A percentile compares a stretch with the other conserved stretches of the same genome.
Conservation (phyloP, 1,284 basidiomycete genomes). For the Heterobasidion occidentale region DNA sequence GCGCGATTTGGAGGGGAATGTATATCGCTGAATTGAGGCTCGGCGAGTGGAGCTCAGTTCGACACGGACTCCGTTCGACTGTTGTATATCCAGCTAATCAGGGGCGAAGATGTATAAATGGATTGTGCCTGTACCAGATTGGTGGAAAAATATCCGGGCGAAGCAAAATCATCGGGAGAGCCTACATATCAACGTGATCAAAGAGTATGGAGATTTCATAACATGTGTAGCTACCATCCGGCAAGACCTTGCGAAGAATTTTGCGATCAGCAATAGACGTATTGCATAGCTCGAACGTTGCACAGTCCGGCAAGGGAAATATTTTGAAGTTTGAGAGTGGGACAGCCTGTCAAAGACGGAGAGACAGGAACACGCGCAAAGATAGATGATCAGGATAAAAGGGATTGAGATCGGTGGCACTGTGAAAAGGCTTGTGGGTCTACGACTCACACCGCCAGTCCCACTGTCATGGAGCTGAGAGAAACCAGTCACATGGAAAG, state of each 20-base stretch:
- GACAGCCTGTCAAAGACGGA: constrained; percentile 28
- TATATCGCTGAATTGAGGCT: constrained; percentile 42
- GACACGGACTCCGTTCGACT: constrained; percentile 49
- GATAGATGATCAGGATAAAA: not conserved
- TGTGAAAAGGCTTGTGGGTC: not conserved
- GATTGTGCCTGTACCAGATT: constrained; percentile 33
- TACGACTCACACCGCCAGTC: constrained; percentile 41
- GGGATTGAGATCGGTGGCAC: not conserved
- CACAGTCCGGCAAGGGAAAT: constrained; percentile 43
- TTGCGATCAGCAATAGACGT: constrained; percentile 38
- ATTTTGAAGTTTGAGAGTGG: constrained; percentile 56
- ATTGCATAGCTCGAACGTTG: constrained; percentile 41
- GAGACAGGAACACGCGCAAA: not conserved
- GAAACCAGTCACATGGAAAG: constrained; percentile 49
- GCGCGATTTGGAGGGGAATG: constrained; percentile 18
- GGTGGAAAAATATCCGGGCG: constrained; percentile 56
- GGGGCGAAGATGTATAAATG: not conserved
- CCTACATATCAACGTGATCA: constrained; percentile 22
- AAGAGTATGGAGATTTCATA: not conserved
- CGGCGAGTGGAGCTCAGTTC: constrained; percentile 51
- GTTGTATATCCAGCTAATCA: not conserved
- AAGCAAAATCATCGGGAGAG: constrained; percentile 49
- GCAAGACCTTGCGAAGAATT: constrained; percentile 32
- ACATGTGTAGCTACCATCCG: constrained; percentile 29
- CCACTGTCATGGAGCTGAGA: constrained; percentile 58